phyloP scores from a whole-genome alignment of 305 asterid species.

The Solanum chacoense region DNA sequence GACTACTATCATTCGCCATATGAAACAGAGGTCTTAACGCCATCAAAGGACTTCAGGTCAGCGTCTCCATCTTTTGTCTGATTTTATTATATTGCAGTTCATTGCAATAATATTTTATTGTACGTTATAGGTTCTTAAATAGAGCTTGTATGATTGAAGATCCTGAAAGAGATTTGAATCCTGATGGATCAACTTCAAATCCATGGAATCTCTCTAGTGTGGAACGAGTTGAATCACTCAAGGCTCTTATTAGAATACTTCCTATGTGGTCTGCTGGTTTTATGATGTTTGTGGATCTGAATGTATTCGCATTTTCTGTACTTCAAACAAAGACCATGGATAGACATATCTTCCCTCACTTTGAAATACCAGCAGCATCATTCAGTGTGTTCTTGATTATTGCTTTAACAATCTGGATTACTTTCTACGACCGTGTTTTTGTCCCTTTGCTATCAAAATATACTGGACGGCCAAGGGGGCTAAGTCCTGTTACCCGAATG shows the following conservation, averaged over 20 bases:
- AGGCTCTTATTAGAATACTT: not conserved
- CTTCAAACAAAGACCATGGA: slow-evolving; percentile 3
- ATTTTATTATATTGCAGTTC: not conserved
- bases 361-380: slow-evolving; percentile 4
- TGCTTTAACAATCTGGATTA: not conserved
- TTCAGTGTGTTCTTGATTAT: not conserved
- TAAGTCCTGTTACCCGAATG: not conserved
- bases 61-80: not conserved
- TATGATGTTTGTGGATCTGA: not conserved
- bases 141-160: not conserved
- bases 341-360: not conserved
- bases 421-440: not conserved
- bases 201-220: not conserved
- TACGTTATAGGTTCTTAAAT: not conserved
- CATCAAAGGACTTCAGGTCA: not conserved
- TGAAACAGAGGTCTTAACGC: not conserved
- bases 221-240: not conserved
- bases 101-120: not conserved
- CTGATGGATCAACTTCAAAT: not conserved
- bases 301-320: not conserved
- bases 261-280: not conserved
- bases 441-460: not conserved
- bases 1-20: not conserved
- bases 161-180: not conserved
- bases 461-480: not conserved